Evolutionary conservation across 345 rosid species (phyloP).

Genomic region (Eucalyptus pauciflora): DNA sequence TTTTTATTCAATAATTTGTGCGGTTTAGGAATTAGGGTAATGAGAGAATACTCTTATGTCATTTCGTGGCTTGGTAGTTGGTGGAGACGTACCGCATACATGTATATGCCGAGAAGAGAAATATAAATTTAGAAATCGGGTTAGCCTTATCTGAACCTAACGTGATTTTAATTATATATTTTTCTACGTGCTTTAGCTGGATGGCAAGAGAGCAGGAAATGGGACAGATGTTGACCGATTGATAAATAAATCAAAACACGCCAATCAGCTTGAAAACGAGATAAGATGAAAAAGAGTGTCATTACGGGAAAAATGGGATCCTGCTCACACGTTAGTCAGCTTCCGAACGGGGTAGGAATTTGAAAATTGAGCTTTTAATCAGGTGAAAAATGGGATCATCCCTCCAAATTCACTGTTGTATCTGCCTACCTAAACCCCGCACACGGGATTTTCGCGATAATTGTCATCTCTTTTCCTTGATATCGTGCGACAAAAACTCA

Average conservation of each 20-base stretch:
- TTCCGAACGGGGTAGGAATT: neutral
- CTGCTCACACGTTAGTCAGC: neutral
- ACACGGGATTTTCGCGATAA: neutral
- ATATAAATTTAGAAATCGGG: neutral
- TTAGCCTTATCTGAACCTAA: no score
- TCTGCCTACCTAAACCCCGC: neutral
- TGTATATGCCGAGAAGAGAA: neutral
- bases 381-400: neutral
- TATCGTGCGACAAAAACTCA: neutral
- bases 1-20: neutral
- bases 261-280: neutral
- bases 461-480: neutral
- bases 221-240: neutral
- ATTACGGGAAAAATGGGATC: neutral
- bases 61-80: neutral
- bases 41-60: neutral
- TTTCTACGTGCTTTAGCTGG: neutral
- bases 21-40: neutral
- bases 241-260: neutral
- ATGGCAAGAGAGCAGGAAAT: neutral
- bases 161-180: neutral
- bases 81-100: neutral
- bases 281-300: neutral
- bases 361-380: neutral
- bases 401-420: neutral